Evolutionary conservation across 2,329 filamentous ascomycete genomes (phyloP), one percentile per base, ranked within the genome.

Genomic region (Diaporthe sp.): DNA sequence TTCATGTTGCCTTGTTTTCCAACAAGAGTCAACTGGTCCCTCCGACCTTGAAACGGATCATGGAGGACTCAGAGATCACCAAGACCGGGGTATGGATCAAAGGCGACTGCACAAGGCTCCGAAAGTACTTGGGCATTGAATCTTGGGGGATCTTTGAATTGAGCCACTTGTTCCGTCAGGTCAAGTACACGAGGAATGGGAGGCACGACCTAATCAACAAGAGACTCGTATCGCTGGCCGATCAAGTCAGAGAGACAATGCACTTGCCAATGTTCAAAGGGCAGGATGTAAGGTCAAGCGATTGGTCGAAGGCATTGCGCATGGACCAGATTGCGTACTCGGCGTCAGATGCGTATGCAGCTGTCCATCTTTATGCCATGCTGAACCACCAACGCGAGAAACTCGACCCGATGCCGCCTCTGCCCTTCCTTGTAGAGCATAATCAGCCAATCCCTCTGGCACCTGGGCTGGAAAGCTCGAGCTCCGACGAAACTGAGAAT

Each of bases 321-420:
- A 85, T 88, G 77, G 82, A 89, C 13, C 96, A 98, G 81, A 89
- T 94, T 25, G 83, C 89, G 69, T 95, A 96, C 83, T 92, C 94
- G 13, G 95, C 95, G 17, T 92, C 94, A 0, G 95, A 98, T 82
- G 93, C 95, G 0, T 98, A 98, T 81, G 95, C 94, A 75, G 91
- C 92, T 58, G 84, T 94, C 15, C 93, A 94, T 74, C 86, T 98
- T 1, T 98, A 91, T 80, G 87, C 94, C 76, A 88, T 89, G 1
- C 86, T 98, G 59, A 93, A 98, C 74, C 85, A 89, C 68, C 90
- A 93, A 79, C 89, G 96, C 22, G 87, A 90, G 78, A 85, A 86
- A 9, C 86, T 98, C 76, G 84, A 90, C 17, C 95, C 95, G 1
- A 88, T 85, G 3, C 96, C 96, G 7, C 93, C 94, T 4, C 87